Conservation (phyloP, 257 asterid species). For the Petrea volubilis region DNA sequence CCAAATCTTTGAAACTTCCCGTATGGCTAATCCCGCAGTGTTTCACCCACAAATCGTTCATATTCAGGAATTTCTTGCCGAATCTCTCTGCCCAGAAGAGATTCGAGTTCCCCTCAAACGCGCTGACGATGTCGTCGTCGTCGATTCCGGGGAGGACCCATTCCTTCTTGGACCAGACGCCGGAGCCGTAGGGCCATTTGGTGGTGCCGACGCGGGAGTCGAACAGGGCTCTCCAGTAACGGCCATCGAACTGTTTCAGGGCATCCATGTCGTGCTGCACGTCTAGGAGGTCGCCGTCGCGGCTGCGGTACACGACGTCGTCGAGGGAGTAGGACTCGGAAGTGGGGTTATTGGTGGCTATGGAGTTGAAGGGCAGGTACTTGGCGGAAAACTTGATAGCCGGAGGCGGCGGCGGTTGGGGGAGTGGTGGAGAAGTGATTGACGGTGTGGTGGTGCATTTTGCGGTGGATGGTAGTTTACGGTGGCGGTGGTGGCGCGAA, state of each 20-base stretch:
- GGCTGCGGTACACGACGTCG: conserved; percentile 59
- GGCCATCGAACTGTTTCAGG: conserved; percentile 52
- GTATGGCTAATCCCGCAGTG: conserved; percentile 68
- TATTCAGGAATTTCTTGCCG: conserved; percentile 39
- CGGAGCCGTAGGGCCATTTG: conserved; percentile 68
- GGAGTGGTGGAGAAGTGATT: conserved; percentile 7
- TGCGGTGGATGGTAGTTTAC: not conserved
- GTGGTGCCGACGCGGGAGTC: conserved; percentile 66
- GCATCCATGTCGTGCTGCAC: conserved; percentile 61
- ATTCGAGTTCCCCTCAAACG: conserved; percentile 61
- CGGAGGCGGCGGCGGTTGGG: conserved; percentile 22
- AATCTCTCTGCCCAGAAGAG: conserved; percentile 61
- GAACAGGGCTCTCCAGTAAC: conserved; percentile 52
- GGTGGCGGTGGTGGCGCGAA: conserved; percentile 12
- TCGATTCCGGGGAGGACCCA: conserved; percentile 58
- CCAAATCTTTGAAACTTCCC: conserved; percentile 62
- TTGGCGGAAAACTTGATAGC: conserved; percentile 49
- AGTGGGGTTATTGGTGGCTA: conserved; percentile 36
- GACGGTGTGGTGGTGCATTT: conserved; percentile 33
- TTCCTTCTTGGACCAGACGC: conserved; percentile 70
- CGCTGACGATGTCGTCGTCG: conserved; percentile 52
- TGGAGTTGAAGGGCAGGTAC: conserved; percentile 58
- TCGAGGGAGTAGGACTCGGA: conserved; percentile 60
- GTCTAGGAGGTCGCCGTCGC: conserved; percentile 63
- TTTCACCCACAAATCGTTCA: conserved; percentile 64